Evolutionary conservation across 345 rosid species (phyloP).

Genomic region (Eucalyptus virginea): DNA sequence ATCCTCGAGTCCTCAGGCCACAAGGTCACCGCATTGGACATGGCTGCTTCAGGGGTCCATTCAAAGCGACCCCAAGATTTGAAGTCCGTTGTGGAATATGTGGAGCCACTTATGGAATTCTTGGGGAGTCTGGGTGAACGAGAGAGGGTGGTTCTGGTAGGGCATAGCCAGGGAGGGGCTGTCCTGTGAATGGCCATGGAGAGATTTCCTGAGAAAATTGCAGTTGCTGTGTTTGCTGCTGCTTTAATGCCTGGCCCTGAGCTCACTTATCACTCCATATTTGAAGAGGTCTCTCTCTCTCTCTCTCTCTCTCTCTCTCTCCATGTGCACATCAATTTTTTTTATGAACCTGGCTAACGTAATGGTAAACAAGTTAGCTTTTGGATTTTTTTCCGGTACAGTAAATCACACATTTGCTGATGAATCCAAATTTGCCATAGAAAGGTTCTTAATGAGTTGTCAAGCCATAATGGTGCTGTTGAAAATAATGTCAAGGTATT

Average conservation of each 20-base stretch:
- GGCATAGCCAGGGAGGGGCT: conserved; percentile 24
- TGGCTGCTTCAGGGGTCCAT: conserved; percentile 9
- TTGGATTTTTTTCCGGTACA: not conserved
- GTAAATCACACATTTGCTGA: not conserved
- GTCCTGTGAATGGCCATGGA: conserved; percentile 17
- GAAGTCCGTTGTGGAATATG: not conserved
- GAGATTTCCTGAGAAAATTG: conserved; percentile 9
- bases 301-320: not conserved
- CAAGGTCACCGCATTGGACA: conserved; percentile 9
- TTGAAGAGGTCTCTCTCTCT: conserved; percentile 5
- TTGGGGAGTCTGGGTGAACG: conserved; percentile 1
- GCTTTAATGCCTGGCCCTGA: conserved; percentile 13
- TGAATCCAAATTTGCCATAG: not conserved
- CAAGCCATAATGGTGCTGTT: not conserved
- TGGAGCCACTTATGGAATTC: conserved; percentile 9
- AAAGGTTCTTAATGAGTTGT: not conserved
- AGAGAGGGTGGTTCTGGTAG: conserved; percentile 23
- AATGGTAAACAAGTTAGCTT: not conserved
- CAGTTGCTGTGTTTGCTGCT: conserved; percentile 8
- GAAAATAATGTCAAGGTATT: too few relatives aligned
- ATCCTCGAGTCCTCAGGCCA: conserved; percentile 11
- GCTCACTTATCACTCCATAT: not conserved
- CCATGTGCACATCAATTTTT: not conserved
- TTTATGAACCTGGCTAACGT: not conserved
- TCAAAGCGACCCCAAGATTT: conserved; percentile 6